Base-by-base conservation (phyloP, 2,329 filamentous ascomycete genomes). In the Fusarium devonianum region DNA sequence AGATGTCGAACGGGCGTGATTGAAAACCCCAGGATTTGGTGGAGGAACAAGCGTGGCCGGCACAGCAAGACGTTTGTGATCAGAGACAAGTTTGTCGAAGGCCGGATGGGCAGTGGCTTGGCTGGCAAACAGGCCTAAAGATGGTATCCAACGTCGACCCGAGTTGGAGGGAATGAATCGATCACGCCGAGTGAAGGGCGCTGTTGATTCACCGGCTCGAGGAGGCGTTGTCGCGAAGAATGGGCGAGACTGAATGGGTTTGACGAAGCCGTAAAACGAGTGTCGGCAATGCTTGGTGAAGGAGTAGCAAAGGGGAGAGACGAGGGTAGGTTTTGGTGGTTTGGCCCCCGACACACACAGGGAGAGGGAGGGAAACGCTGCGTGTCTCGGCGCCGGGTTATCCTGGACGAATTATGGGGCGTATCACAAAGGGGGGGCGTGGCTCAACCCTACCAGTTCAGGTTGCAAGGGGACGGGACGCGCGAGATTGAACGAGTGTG, bases 311-410 rank as follows among this genome's bases (percentile, higher is more conserved):
- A 65, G 54, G 51, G 51, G 57, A 55, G 45, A 38, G 45, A 41
- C 16, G 62, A 62, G 29, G 33, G 49, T 60, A 48, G 44, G 47
- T 58, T 52, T 62, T 61, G 53, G 57, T 53, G 56, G 50, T 61
- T 59, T 61, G 58, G 59, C 44, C 52, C 47, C 36, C 34, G 51
- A 44, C 41, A 44, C 41, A 46, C 45, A 59, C 32, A 26, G 45
- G 44, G 52, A 48, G 40, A 55, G 51, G 58, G 49, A 56, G 45
- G 56, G 55, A 62, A 64, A 64, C 62, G 35, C 55, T 58, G 52
- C 25, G 32, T 58, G 62, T 65, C 62, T 65, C 62, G 55, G 62
- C 39, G 56, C 59, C 54, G 56, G 56, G 49, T 61, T 64, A 59
- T 64, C 60, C 61, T 59, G 42, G 52, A 53, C 56, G 48, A 56